These are phyloP conservation scores for Leishmania gerbilli DNA, from an alignment of 208 protist genomes.

Conservation along the genomic window DNA sequence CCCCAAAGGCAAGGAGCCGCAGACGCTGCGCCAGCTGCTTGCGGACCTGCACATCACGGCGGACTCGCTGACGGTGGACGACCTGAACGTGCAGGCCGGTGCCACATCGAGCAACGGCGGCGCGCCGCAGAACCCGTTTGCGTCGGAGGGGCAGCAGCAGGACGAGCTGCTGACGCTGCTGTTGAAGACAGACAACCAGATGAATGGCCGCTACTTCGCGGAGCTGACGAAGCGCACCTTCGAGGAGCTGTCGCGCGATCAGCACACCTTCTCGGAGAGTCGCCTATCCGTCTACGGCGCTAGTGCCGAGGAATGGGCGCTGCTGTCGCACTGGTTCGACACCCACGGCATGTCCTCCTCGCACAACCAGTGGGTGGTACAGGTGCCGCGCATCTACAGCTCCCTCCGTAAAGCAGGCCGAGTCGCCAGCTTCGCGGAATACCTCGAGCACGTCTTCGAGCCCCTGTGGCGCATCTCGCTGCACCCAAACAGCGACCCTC, in stretches of 20 bases:
- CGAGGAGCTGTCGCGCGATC: conserved; percentile 93
- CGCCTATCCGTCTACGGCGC: conserved; percentile 92
- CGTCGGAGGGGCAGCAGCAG: conserved; percentile 61
- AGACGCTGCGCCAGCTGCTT: conserved; percentile 84
- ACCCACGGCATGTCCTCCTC: conserved; percentile 95
- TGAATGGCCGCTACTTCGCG: conserved; percentile 97
- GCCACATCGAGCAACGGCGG: conserved; percentile 51
- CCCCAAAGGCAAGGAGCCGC: conserved; percentile 71
- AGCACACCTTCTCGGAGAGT: conserved; percentile 95
- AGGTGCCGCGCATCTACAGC: conserved; percentile 96
- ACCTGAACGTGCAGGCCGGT: conserved; percentile 95
- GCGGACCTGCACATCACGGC: conserved; percentile 72
- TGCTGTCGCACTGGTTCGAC: conserved; percentile 96
- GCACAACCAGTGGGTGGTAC: conserved; percentile 98
- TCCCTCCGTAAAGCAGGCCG: conserved; percentile 79
- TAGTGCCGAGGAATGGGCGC: conserved; percentile 93
- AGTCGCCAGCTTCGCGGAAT: conserved; percentile 94
- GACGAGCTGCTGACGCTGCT: conserved; percentile 95
- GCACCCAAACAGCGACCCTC: conserved; percentile 94
- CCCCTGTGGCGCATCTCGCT: conserved; percentile 98
- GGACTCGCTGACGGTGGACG: conserved; percentile 94
- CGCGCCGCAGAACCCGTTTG: conserved; percentile 90
- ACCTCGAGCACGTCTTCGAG: conserved; percentile 98
- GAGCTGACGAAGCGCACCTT: conserved; percentile 97
- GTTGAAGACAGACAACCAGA: conserved; percentile 98